These are phyloP conservation scores for Wickerhamiella alocasiicola DNA, from an alignment of 805 yeast genomes.

Conservation along the genomic window DNA sequence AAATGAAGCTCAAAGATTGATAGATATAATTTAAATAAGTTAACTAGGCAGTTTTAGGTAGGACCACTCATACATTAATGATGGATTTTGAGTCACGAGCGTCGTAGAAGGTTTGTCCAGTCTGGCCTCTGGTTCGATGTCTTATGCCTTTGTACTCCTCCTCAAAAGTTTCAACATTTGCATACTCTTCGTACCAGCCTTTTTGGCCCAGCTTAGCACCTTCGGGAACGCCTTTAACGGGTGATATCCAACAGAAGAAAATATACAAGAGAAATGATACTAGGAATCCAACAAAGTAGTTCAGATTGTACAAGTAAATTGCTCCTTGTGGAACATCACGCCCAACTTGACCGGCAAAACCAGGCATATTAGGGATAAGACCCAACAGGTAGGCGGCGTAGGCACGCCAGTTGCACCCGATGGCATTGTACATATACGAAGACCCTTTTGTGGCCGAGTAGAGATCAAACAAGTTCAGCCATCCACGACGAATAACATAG, in stretches of 20 bases:
- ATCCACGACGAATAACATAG: conserved; percentile 61
- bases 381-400: conserved; percentile 69
- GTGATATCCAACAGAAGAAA: conserved; percentile 26
- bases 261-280: conserved; percentile 45
- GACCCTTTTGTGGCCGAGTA: conserved; percentile 37
- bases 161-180: conserved; percentile 20
- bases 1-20: too few species aligned
- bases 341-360: conserved; percentile 71
- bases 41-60: too few species aligned
- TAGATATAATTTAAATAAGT: too few species aligned
- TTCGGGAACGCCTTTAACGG: conserved; percentile 17
- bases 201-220: conserved; percentile 15
- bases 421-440: conserved; percentile 55
- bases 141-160: conserved; percentile 11
- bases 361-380: conserved; percentile 71
- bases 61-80: too few species aligned
- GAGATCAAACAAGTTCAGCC: conserved; percentile 48
- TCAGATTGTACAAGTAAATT: conserved; percentile 54
- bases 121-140: too few species aligned
- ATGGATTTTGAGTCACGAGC: too few species aligned
- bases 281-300: conserved; percentile 66
- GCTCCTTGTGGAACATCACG: conserved; percentile 75
- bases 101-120: too few species aligned
- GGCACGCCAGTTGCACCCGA: conserved; percentile 78
- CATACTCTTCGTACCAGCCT: conserved; percentile 21